Percentiles rank a stretch among this genome's conserved stretches.
Evolutionary conservation across 345 rosid species (phyloP).

Genomic region (Hibiscus mutabilis): DNA sequence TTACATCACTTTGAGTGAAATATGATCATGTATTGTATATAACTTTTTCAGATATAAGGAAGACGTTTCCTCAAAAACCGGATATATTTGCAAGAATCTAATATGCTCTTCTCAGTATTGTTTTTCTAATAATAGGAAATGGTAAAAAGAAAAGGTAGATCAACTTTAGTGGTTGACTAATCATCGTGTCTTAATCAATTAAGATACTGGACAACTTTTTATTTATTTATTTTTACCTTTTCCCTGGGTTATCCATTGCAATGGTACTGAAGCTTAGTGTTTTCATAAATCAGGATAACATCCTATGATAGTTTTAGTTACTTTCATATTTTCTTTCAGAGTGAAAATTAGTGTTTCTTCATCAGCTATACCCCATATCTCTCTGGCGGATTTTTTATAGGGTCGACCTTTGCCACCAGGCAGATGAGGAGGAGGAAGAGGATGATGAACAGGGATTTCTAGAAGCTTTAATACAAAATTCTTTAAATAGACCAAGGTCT

Average conservation of each 20-base stretch:
- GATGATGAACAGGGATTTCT: conserved; percentile 52
- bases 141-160: neutral
- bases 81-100: neutral
- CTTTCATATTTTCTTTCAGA: conserved; percentile 6
- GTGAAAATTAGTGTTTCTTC: conserved; percentile 6
- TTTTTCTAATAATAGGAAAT: neutral
- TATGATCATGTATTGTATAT: neutral
- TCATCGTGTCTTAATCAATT: neutral
- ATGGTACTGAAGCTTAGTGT: neutral
- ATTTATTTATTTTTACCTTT: neutral
- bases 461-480: conserved; percentile 42
- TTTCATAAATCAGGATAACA: neutral
- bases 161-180: neutral
- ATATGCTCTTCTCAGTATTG: neutral
- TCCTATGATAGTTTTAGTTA: neutral
- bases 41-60: neutral
- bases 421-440: conserved; percentile 54
- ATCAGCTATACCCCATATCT: conserved; percentile 9
- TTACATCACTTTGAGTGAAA: neutral
- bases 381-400: conserved; percentile 25
- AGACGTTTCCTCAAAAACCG: neutral
- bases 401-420: conserved; percentile 68
- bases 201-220: neutral
- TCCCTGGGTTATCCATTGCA: neutral
- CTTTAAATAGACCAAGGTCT: conserved; percentile 27